Evolutionary conservation across 768 basidiomycete genomes (phyloP).

Genomic region (Amanita pallidorosea): DNA sequence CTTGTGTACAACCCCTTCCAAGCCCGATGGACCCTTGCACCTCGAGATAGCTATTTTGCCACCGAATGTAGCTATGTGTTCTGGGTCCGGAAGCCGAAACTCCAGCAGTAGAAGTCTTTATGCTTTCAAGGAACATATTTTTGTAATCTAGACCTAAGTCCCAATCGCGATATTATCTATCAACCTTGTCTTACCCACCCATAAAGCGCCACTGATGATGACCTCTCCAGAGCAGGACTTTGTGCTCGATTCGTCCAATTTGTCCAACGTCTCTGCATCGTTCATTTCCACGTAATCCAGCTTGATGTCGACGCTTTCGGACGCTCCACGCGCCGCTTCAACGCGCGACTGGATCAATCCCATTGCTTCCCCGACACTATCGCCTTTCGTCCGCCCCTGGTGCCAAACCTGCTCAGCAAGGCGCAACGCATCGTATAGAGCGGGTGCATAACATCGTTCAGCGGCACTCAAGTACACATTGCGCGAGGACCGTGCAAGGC

Average conservation of each 20-base stretch:
- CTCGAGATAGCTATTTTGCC: conserved; percentile 44
- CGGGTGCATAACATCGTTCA: conserved; percentile 59
- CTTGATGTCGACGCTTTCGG: conserved; percentile 41
- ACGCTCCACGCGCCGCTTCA: conserved; percentile 27
- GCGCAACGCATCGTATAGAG: conserved; percentile 59
- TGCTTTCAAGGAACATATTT: too few species aligned
- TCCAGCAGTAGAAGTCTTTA: background rate
- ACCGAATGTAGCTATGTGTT: conserved; percentile 71
- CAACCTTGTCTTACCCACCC: conserved; percentile 77
- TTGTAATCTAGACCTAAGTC: too few species aligned
- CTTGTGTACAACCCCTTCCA: conserved; percentile 66
- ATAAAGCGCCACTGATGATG: conserved; percentile 79
- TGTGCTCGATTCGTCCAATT: conserved; percentile 22
- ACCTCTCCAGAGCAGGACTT: conserved; percentile 18
- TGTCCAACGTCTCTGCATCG: conserved; percentile 64
- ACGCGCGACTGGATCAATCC: conserved; percentile 20
- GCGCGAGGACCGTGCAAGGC: conserved; percentile 82
- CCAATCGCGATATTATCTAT: conserved; percentile 90
- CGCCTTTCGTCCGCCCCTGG: conserved; percentile 34
- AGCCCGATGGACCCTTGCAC: conserved; percentile 60
- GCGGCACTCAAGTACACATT: conserved; percentile 67
- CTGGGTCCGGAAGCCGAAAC: conserved; percentile 71
- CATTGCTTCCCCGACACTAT: conserved; percentile 9
- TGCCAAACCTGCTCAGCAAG: conserved; percentile 49
- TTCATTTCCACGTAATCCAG: conserved; percentile 90